Percentiles rank a stretch among this genome's conserved stretches.
Evolutionary conservation across 495 filamentous ascomycete genomes (phyloP).

Genomic region (Aspergillus sclerotiicarbonarius): DNA sequence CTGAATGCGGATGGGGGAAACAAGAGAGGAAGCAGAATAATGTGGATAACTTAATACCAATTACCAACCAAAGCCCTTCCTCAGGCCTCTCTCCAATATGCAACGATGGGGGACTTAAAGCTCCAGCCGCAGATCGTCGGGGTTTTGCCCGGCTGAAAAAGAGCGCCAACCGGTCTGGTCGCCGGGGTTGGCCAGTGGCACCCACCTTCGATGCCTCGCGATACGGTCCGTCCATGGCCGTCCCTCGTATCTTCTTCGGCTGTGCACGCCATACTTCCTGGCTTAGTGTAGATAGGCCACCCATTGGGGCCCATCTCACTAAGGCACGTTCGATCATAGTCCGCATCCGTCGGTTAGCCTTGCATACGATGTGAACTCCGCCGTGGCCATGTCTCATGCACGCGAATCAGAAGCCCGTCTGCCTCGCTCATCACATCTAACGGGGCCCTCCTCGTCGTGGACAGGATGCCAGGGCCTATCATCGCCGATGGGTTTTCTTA

Average conservation of each 20-base stretch:
- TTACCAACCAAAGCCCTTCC: neutral
- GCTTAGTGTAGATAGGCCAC: neutral
- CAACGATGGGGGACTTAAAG: neutral
- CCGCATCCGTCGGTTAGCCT: neutral
- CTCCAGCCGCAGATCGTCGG: neutral
- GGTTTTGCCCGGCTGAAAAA: neutral
- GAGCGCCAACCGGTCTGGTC: neutral
- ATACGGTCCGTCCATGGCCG: neutral
- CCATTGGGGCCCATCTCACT: neutral
- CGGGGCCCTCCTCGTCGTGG: slow-evolving; percentile 1
- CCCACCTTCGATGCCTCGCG: neutral
- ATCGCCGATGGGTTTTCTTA: neutral
- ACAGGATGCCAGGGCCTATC: slow-evolving; percentile 4
- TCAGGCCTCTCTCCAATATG: too few relatives aligned
- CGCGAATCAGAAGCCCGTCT: neutral
- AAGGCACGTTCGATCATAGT: neutral
- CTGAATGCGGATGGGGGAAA: too few relatives aligned
- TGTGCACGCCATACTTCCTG: neutral
- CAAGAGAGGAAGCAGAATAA: too few relatives aligned
- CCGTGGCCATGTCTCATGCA: slow-evolving; percentile 4
- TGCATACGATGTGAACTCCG: neutral
- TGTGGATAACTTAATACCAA: too few relatives aligned
- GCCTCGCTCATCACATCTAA: neutral
- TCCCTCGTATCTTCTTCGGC: slow-evolving; percentile 1
- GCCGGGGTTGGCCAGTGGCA: neutral